phyloP scores from a whole-genome alignment of 2,329 filamentous ascomycete species.

The Dactylellina cionopaga region DNA sequence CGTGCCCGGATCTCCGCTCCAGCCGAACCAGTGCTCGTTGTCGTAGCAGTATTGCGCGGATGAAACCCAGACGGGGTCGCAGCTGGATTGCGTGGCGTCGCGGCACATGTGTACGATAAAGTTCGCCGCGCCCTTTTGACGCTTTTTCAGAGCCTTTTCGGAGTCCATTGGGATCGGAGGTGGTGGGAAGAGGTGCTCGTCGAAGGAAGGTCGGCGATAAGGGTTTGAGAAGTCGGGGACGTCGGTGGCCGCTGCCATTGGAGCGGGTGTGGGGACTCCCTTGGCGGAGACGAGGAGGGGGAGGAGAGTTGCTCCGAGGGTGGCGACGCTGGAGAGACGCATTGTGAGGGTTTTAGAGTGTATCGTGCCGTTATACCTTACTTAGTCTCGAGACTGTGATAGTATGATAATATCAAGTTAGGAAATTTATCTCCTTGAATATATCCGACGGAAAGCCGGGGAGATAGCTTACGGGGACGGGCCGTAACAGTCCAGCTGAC shows the following conservation, averaged over 20 bases:
- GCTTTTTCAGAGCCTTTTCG: constrained; percentile 40
- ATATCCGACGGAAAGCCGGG: no score
- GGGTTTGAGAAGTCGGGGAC: constrained; percentile 48
- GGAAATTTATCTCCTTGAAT: no score
- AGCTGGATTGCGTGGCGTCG: constrained; percentile 33
- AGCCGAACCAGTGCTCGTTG: constrained; percentile 49
- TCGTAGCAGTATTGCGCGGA: constrained; percentile 50
- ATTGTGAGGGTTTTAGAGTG: constrained; percentile 21
- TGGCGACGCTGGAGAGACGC: constrained; percentile 25
- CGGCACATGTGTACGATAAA: constrained; percentile 49
- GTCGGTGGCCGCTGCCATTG: constrained; percentile 25
- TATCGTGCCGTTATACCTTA: background rate
- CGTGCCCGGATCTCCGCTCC: constrained; percentile 44
- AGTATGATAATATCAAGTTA: no score
- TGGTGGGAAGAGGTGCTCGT: constrained; percentile 46
- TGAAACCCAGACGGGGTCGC: constrained; percentile 39
- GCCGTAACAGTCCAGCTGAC: constrained; percentile 51
- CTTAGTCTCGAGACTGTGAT: background rate
- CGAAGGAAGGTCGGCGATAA: constrained; percentile 42
- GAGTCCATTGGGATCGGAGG: constrained; percentile 8
- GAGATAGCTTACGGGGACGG: no score
- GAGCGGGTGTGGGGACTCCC: background rate
- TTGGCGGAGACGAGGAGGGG: constrained; percentile 25
- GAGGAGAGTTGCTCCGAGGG: constrained; percentile 26
- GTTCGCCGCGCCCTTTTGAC: constrained; percentile 39